phyloP scores from a whole-genome alignment of 495 filamentous ascomycete species.

The Neurospora intermedia region DNA sequence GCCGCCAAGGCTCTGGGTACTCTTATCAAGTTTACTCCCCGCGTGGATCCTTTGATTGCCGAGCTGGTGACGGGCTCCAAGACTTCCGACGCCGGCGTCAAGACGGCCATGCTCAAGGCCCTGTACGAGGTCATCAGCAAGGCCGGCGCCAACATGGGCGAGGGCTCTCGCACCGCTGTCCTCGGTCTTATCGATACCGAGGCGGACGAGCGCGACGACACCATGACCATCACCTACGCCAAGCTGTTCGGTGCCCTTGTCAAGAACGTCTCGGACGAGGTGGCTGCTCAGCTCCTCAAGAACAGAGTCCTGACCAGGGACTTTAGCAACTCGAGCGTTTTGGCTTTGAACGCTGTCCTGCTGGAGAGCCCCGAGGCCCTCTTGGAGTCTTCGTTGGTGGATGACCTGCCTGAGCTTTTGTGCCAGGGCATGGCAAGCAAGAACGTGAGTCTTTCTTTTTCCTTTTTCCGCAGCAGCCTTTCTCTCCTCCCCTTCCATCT shows the following conservation, averaged over 20 bases:
- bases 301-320: constrained; percentile 64
- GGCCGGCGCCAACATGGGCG: constrained; percentile 88
- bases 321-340: constrained; percentile 53
- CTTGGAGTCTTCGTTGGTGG: constrained; percentile 48
- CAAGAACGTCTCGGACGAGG: constrained; percentile 62
- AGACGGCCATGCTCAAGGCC: constrained; percentile 94
- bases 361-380: constrained; percentile 64
- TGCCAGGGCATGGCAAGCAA: constrained; percentile 69
- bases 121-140: constrained; percentile 94
- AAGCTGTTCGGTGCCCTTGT: constrained; percentile 80
- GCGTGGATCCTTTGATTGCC: constrained; percentile 76
- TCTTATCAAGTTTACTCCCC: constrained; percentile 87
- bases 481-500: not conserved
- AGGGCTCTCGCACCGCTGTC: constrained; percentile 69
- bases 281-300: constrained; percentile 61
- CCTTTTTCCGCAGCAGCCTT: not conserved
- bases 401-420: constrained; percentile 64
- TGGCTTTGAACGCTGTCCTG: constrained; percentile 82
- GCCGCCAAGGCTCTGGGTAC: constrained; percentile 96
- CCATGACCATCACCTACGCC: constrained; percentile 79
- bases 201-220: constrained; percentile 56
- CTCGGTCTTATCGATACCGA: constrained; percentile 81
- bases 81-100: constrained; percentile 78
- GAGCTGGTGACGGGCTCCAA: constrained; percentile 91
- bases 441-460: constrained; percentile 41